These are phyloP conservation scores for Wickerhamiella lipophila DNA, from an alignment of 805 yeast species.

Conservation along the genomic window DNA sequence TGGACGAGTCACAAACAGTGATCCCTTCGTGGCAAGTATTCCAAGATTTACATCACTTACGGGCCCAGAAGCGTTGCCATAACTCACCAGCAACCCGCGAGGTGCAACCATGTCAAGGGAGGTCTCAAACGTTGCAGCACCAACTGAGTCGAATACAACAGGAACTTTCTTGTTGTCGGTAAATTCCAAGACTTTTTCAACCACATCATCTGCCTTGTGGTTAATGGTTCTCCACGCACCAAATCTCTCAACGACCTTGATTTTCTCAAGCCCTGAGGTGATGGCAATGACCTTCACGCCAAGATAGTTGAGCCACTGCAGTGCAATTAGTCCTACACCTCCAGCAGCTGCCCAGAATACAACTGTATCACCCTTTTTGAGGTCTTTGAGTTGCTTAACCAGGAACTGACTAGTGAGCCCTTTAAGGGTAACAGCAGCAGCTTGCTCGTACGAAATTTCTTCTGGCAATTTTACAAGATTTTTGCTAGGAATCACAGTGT, in stretches of 20 bases:
- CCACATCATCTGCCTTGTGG: constrained; percentile 26
- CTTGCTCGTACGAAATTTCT: constrained; percentile 38
- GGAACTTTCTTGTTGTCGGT: constrained; percentile 27
- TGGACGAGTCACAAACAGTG: constrained; percentile 53
- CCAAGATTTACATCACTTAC: constrained; percentile 53
- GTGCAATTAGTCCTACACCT: constrained; percentile 68
- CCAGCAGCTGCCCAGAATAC: constrained; percentile 93
- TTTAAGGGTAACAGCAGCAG: constrained; percentile 47
- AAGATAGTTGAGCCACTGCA: constrained; percentile 45
- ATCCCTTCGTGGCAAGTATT: constrained; percentile 45
- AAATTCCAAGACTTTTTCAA: constrained; percentile 24
- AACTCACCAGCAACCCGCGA: constrained; percentile 64
- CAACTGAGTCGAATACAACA: constrained; percentile 30
- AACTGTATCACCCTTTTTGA: constrained; percentile 56
- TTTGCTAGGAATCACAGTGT: constrained; percentile 32
- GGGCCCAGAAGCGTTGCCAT: constrained; percentile 78
- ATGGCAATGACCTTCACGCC: constrained; percentile 81
- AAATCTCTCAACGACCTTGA: constrained; percentile 45
- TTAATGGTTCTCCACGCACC: constrained; percentile 67
- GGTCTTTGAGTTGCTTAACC: constrained; percentile 49
- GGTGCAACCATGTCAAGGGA: constrained; percentile 45
- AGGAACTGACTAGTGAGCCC: constrained; percentile 73
- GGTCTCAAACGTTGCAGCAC: constrained; percentile 57
- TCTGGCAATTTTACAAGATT: constrained; percentile 38
- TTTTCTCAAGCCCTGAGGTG: constrained; percentile 67